Base-by-base conservation (phyloP, 257 asterid genomes). In the Solanum medicagineum region DNA sequence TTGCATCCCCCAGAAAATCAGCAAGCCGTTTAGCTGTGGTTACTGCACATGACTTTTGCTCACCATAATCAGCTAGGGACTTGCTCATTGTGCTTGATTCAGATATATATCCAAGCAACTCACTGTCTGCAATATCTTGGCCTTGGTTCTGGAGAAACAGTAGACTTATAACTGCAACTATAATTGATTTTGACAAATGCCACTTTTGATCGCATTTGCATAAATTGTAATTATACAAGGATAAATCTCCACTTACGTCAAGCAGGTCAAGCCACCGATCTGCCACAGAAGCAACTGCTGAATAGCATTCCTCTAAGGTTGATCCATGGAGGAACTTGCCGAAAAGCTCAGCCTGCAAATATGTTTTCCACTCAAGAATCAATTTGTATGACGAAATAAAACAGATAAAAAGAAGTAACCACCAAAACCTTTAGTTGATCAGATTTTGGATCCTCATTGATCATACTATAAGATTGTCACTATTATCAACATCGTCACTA, bases 51-150 rank as follows among this genome's bases (percentile, higher is more conserved):
- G 99, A 96, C 92, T 95, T 96, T 73, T 96, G 99, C 87, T 86
- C 95, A 74, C 99, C 99, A 88, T 96, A 96, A 62, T 96, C 99
- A 65, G 95, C 95, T 80, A 96, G 91, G 62, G 99, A 96, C 92
- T 95, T 96, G 93, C 99, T 96, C 99, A 96, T 96, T 81, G 99
- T 96, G 92, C 99, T 96, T 65, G 99, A 96, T 92, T 96, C 99
- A 56, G 99, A 96, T 87, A 96, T 96, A 89, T 93, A 96, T 85
- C 92, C 95, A 73, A 96, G 98, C 87, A 96, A 90, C 89, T 96
- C 99, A 86, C 97, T 93, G 85, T 96, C 98, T 19, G 97, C 97
- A 86, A 96, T 86, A 85, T 96, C 99, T 89, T 91, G 92, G 55
- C 99, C 99, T 91, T 93, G 97, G 89, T 89, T 96, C 99, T 96